Evolutionary conservation across 129 eudicot genomes (phyloP).

Genomic region (Flaveria linearis): DNA sequence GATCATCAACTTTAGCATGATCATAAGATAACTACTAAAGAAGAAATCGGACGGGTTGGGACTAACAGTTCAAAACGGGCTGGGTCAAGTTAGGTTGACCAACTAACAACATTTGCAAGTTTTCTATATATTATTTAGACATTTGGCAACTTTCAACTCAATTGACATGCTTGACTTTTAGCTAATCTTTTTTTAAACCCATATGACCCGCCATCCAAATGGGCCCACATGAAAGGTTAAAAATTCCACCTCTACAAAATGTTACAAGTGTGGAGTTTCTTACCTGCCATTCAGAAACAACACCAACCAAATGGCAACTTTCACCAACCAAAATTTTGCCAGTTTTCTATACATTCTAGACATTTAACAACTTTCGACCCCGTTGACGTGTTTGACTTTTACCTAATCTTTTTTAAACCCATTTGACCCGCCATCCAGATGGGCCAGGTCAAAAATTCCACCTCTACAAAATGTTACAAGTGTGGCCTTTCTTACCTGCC

Average conservation of each 20-base stretch:
- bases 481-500: conserved; percentile 61
- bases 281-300: conserved; percentile 87
- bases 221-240: not conserved
- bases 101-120: not conserved
- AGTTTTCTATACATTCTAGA: not conserved
- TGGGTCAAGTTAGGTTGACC: conserved; percentile 1
- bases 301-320: conserved; percentile 42
- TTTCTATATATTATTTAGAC: not conserved
- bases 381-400: not conserved
- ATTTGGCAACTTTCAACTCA: not conserved
- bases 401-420: not conserved
- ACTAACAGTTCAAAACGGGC: not conserved
- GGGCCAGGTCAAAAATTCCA: not conserved
- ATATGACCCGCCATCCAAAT: not conserved
- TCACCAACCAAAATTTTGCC: conserved; percentile 31
- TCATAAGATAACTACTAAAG: not conserved
- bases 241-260: not conserved
- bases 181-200: not conserved
- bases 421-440: not conserved
- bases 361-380: not conserved
- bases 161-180: not conserved
- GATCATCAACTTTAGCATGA: not conserved
- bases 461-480: not conserved
- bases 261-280: not conserved
- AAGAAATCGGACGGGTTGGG: not conserved